These are phyloP conservation scores for Aspergillus proliferans DNA, from an alignment of 2,329 filamentous ascomycete genomes.

Conservation along the genomic window DNA sequence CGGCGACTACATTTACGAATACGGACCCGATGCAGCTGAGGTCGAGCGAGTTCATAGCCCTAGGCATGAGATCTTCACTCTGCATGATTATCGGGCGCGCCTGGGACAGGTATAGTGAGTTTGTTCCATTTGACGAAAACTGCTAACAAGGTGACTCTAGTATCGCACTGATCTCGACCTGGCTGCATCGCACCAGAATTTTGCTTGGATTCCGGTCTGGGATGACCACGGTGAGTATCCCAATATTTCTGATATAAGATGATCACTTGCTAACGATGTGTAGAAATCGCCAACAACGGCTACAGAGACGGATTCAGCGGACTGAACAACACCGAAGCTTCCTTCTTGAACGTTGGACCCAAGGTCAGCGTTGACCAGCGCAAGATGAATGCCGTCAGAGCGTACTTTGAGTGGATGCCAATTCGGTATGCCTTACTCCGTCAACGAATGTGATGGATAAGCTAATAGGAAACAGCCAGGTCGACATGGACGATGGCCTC, in stretches of 20 bases:
- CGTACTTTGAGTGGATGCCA: slow-evolving; percentile 63
- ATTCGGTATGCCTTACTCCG: slow-evolving; percentile 37
- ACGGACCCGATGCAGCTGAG: no score
- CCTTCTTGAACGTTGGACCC: slow-evolving; percentile 52
- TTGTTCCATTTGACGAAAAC: no score
- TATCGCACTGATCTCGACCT: no score
- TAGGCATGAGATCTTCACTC: no score
- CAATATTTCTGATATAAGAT: neutral
- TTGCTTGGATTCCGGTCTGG: slow-evolving; percentile 60
- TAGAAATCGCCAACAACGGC: slow-evolving; percentile 58
- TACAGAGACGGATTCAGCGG: slow-evolving; percentile 57
- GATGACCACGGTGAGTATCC: slow-evolving; percentile 50
- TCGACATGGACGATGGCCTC: slow-evolving; percentile 63
- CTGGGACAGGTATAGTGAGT: no score
- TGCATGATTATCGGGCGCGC: no score
- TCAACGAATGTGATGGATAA: no score
- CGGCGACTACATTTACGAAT: no score
- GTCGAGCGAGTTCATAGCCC: no score
- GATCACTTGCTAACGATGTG: neutral
- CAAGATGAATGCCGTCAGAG: slow-evolving; percentile 67
- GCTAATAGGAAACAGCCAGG: slow-evolving; percentile 36
- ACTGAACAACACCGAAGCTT: slow-evolving; percentile 61
- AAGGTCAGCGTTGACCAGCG: slow-evolving; percentile 63
- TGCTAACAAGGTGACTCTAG: no score
- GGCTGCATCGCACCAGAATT: slow-evolving; percentile 33